Percentiles rank a stretch among this genome's conserved stretches.
These are phyloP conservation scores for Orychophragmus violaceus DNA, from an alignment of 345 rosid species.

Conservation along the genomic window DNA sequence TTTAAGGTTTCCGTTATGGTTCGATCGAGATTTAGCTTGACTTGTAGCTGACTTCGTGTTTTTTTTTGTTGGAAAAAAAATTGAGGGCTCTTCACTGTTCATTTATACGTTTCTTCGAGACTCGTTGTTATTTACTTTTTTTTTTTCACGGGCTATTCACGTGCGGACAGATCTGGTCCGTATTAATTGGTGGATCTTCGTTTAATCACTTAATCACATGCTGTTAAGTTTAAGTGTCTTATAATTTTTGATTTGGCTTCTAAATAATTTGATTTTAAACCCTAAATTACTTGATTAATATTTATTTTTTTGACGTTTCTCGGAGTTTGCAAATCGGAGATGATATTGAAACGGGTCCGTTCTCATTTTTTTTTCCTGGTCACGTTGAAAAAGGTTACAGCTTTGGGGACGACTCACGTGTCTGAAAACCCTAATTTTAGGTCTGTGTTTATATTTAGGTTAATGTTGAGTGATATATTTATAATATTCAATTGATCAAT, in stretches of 20 bases:
- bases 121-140: slow-evolving; percentile 19
- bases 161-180: slow-evolving; percentile 30
- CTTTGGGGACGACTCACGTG: too few relatives aligned
- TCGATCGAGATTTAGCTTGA: slow-evolving; percentile 24
- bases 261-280: slow-evolving; percentile 36
- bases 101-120: slow-evolving; percentile 37
- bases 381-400: too few relatives aligned
- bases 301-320: too few relatives aligned
- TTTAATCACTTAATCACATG: slow-evolving; percentile 22
- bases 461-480: neutral
- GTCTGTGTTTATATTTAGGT: slow-evolving; percentile 9
- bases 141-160: slow-evolving; percentile 35
- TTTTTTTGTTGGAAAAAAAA: slow-evolving; percentile 32
- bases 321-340: slow-evolving; percentile 16
- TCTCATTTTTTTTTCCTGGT: neutral
- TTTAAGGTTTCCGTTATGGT: slow-evolving; percentile 11
- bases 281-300: slow-evolving; percentile 37
- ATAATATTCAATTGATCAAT: neutral
- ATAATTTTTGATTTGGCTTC: slow-evolving; percentile 33
- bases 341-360: slow-evolving; percentile 24
- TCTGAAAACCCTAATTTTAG: slow-evolving; percentile 48
- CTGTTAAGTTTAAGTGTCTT: slow-evolving; percentile 17
- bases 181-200: slow-evolving; percentile 31
- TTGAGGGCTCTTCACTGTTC: slow-evolving; percentile 46
- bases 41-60: slow-evolving; percentile 29